Evolutionary conservation across 2,329 filamentous ascomycete species (phyloP), one percentile per base, ranked within the genome.

Genomic region (Beauveria sp.): DNA sequence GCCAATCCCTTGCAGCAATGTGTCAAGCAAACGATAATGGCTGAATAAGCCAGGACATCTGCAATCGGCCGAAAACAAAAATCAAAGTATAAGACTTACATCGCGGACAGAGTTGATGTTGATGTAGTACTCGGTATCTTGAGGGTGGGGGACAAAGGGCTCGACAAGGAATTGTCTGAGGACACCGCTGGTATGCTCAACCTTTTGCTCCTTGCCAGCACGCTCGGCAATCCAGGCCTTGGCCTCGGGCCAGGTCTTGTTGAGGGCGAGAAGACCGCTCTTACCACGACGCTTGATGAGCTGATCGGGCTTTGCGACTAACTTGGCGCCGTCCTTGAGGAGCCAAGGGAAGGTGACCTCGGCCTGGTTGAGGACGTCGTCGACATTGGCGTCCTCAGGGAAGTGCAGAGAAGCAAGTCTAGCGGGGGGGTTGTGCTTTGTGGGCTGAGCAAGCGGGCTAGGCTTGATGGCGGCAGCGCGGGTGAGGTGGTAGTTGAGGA

Each of bases 401-500:
- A 99, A 99, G 82, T 93, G 83, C 75, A 99, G 86, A 67, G 91
- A 92, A 63, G 93, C 93, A 71, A 98, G 87, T 79, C 90, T 93
- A 71, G 93, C 82, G 65, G 95, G 88, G 69, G 95, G 82, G 83
- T 98, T 98, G 88, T 99, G 95, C 77, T 86, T 95, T 67, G 89
- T 79, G 67, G 90, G 83, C 68, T 84, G 76, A 70, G 93, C 91
- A 62, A 98, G 91, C 79, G 95, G 92, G 74, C 92, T 93, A 69
- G 93, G 90, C 89, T 97, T 98, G 87, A 99, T 96, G 77, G 96
- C 89, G 68, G 92, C 88, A 70, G 95, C 91, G 76, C 95, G 90
- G 72, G 95, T 98, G 80, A 99, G 92, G 85, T 98, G 95, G 86
- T 98, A 99, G 90, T 97, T 98, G 86, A 99, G 86, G 83, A 99